Percentiles rank a stretch among this genome's conserved stretches.
Conservation (phyloP, 768 basidiomycete species). For the Russula lepida region DNA sequence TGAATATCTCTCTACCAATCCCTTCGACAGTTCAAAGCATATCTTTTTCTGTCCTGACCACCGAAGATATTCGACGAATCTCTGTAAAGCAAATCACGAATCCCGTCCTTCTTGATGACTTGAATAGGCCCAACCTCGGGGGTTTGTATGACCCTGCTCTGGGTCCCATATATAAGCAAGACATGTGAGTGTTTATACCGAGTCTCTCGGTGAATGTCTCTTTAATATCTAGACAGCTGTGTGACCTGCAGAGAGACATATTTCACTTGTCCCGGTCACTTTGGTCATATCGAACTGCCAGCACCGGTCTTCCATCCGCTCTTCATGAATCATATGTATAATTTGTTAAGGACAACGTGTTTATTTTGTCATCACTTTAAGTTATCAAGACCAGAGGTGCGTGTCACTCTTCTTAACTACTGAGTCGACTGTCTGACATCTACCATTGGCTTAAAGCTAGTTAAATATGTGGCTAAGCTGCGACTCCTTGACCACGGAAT, state of each 20-base stretch:
- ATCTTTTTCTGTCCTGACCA: constrained; percentile 87
- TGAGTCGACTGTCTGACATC: constrained; percentile 1
- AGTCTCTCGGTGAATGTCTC: neutral
- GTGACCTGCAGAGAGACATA: constrained; percentile 88
- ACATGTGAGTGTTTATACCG: constrained; percentile 59
- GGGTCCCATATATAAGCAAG: constrained; percentile 80
- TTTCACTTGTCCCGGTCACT: constrained; percentile 95
- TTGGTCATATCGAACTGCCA: constrained; percentile 94
- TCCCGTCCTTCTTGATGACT: constrained; percentile 84
- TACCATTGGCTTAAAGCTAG: constrained; percentile 40
- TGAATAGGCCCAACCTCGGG: constrained; percentile 84
- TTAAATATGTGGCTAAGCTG: constrained; percentile 80
- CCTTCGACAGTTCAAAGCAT: constrained; percentile 78
- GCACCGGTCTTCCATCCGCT: constrained; percentile 94
- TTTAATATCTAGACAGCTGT: constrained; percentile 49
- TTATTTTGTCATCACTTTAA: constrained; percentile 94
- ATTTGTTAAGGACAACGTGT: constrained; percentile 79
- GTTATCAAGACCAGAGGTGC: constrained; percentile 60
- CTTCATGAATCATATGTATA: constrained; percentile 88
- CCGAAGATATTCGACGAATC: constrained; percentile 82
- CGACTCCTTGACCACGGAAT: constrained; percentile 85
- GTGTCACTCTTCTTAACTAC: constrained; percentile 23
- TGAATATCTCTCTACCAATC: constrained; percentile 89
- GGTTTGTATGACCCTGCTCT: constrained; percentile 94
- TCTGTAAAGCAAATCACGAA: constrained; percentile 98